Evolutionary conservation across 345 rosid species (phyloP).

Genomic region (Salix koriyanagi): DNA sequence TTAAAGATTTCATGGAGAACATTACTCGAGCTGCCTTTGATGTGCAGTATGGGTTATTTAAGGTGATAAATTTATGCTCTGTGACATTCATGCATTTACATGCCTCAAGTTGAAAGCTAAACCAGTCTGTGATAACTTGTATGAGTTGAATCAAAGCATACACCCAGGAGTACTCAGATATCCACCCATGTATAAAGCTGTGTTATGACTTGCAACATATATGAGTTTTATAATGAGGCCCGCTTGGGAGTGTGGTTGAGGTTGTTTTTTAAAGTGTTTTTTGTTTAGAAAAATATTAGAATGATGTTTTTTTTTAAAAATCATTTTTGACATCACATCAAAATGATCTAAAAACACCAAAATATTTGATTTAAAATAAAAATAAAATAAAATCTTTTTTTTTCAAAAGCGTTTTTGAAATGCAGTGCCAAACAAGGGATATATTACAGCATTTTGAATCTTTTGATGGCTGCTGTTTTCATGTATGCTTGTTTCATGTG

Average conservation of each 20-base stretch:
- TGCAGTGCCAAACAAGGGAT: neutral
- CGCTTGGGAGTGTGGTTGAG: too few species aligned
- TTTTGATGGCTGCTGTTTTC: neutral
- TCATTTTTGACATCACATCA: too few species aligned
- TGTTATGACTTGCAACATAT: neutral
- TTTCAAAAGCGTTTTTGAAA: too few species aligned
- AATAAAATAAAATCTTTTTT: too few species aligned
- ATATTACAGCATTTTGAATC: neutral
- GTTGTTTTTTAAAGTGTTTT: too few species aligned
- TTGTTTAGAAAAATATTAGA: too few species aligned
- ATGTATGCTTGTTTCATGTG: neutral
- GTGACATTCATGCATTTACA: neutral
- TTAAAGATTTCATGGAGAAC: conserved; percentile 99
- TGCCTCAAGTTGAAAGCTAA: neutral
- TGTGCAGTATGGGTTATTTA: conserved; percentile 94
- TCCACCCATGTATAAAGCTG: neutral
- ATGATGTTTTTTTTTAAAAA: too few species aligned
- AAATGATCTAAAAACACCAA: too few species aligned
- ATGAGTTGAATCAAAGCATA: neutral
- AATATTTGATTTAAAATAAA: too few species aligned
- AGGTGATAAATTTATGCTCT: conserved; percentile 47
- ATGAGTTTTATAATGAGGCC: neutral
- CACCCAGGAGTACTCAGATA: neutral
- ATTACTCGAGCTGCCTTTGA: conserved; percentile 95
- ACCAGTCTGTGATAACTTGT: neutral